Conservation (phyloP, 148 eudicot species). For the Nyssa sinensis region DNA sequence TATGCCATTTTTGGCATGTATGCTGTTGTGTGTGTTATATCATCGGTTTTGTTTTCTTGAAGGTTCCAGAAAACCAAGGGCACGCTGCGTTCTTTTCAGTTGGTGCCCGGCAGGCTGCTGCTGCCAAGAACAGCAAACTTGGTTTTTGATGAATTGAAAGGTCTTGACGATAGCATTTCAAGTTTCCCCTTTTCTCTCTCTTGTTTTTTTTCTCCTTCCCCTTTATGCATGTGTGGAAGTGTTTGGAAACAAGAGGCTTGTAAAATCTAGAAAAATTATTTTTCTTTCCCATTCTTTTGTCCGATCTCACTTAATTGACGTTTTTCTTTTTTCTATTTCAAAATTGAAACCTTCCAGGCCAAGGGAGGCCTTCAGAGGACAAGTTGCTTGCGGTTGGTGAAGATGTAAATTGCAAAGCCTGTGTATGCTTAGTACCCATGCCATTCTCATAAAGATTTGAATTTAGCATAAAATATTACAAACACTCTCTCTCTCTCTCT, state of each 20-base stretch:
- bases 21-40: conserved; percentile 31
- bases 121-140: conserved; percentile 10
- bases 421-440: too few species aligned
- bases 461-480: too few species aligned
- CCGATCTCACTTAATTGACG: too few species aligned
- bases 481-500: too few species aligned
- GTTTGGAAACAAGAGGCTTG: neutral
- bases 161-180: neutral
- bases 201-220: too few species aligned
- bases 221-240: too few species aligned
- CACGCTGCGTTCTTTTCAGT: conserved; percentile 38
- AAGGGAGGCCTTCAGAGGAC: too few species aligned
- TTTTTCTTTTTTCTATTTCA: neutral
- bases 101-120: conserved; percentile 23
- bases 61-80: conserved; percentile 44
- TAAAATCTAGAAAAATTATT: neutral
- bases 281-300: too few species aligned
- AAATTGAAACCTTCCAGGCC: too few species aligned
- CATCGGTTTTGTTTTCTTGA: conserved; percentile 31
- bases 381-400: too few species aligned
- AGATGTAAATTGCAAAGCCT: too few species aligned
- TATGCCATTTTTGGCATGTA: conserved; percentile 39
- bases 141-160: neutral
- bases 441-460: too few species aligned
- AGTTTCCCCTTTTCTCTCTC: neutral